Evolutionary conservation across 2,329 filamentous ascomycete species (phyloP), one percentile per base, ranked within the genome.

Genomic region (Talaromyces marneffei): DNA sequence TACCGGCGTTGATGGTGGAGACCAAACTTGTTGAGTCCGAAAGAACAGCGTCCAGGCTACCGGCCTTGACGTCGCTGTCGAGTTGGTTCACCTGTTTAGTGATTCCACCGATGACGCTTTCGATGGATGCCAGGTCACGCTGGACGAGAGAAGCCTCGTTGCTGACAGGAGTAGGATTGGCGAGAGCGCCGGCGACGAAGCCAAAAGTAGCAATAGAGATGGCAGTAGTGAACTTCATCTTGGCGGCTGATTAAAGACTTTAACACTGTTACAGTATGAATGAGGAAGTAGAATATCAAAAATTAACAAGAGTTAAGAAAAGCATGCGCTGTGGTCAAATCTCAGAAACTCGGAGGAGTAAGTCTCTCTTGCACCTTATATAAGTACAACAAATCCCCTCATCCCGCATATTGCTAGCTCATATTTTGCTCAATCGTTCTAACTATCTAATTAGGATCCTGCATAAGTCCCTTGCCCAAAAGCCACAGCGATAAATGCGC

Each of bases 1-100:
- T 64, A 59, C 71, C 72, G 29, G 60, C 23, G 56, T 66, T 67
- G 67, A 73, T 71, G 56, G 62, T 63, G 37, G 60, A 57, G 56
- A 72, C 60, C 52, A 73, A 54, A 9, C 63, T 57, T 5, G 64
- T 55, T 6, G 69, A 68, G 62, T 71, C 72, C n/a, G 63, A 61
- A 57, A 66, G 44, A 37, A 71, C 62, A 37, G 62, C 42, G 50
- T 67, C 63, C 37, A 67, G 68, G 59, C 18, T 64, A 65, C 63
- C 71, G 52, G 59, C 54, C 44, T 64, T 64, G 62, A 73, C 65
- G 54, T 68, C 66, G 4, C 63, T 62, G 60, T 63, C 63, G n/a
- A 74, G 64, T 23, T 57, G 35, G 5, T 58, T 53, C 23, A 68
- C 65, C 59, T 67, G 61, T 35, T 20, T 29, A 10, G 35, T 35